Percentiles rank a stretch among this genome's conserved stretches.
These are phyloP conservation scores for Fomitopsis pulvina DNA, from an alignment of 768 basidiomycete species.

Conservation along the genomic window DNA sequence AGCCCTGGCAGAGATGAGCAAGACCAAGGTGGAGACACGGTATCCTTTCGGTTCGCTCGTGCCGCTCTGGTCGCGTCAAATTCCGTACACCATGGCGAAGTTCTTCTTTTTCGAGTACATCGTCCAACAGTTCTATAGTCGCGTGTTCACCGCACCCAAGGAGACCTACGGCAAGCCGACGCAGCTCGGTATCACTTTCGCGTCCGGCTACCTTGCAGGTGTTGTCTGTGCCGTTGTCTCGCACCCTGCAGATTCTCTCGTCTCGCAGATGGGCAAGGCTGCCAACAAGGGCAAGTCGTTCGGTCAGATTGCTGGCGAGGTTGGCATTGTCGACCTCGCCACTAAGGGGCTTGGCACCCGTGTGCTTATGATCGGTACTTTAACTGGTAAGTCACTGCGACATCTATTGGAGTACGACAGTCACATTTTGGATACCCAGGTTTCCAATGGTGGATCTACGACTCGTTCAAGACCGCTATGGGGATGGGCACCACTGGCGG, in stretches of 20 bases:
- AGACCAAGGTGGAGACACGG: constrained; percentile 61
- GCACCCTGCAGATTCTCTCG: constrained; percentile 90
- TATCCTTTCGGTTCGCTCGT: constrained; percentile 83
- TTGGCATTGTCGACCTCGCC: constrained; percentile 54
- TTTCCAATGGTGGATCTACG: constrained; percentile 95
- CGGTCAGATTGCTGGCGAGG: constrained; percentile 65
- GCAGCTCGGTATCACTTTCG: constrained; percentile 85
- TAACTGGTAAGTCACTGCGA: constrained; percentile 16
- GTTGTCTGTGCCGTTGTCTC: constrained; percentile 94
- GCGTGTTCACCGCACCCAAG: constrained; percentile 78
- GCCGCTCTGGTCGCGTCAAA: constrained; percentile 90
- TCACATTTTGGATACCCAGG: constrained; percentile 36
- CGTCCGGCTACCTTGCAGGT: constrained; percentile 92
- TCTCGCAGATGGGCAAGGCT: constrained; percentile 90
- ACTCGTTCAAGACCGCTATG: constrained; percentile 78
- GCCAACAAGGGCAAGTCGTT: constrained; percentile 76
- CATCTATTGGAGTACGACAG: neutral
- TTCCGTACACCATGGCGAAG: constrained; percentile 99
- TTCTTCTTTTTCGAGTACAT: constrained; percentile 95
- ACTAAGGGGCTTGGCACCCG: constrained; percentile 87
- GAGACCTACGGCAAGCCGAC: constrained; percentile 73
- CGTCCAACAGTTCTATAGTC: constrained; percentile 81
- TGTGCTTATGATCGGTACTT: constrained; percentile 67
- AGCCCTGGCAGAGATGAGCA: constrained; percentile 66
- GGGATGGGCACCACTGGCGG: constrained; percentile 86